Base-by-base conservation (phyloP, 164 flowering plant genomes). In the Cinnamomum chago region DNA sequence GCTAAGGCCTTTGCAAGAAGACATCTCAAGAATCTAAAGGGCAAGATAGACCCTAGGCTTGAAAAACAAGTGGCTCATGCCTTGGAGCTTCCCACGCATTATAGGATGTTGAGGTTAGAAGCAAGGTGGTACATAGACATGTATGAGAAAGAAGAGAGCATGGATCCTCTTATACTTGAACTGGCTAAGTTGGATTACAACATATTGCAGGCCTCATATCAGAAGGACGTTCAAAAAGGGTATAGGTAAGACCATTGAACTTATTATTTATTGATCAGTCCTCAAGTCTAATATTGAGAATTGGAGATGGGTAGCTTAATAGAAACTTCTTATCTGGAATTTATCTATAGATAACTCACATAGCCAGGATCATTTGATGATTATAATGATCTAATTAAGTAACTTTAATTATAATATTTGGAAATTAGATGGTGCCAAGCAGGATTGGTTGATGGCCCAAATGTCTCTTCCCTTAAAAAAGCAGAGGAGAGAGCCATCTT, bases 51-150 rank as follows among this genome's bases (percentile, higher is more conserved):
- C 13, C 22, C 40, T 24, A 17, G 55, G n/a, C 68, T 73, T 22
- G 83, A 81, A 5, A 62, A 13, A 55, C 40, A 74, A 6, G 78
- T 85, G 4, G 28, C 18, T 20, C 58, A 74, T 17, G 82, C 85
- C 18, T 70, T 88, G 25, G 55, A 67, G 22, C 67, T 80, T 71
- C 90, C 90, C 30, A 77, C 65, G 35, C 88, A 86, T 76, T 85
- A 80, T 73, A 87, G 85, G 76, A 55, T 83, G 40, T 64, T 86
- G 52, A 83, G 78, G 65, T 76, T 85, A 65, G 77, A 18, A 65
- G 75, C 73, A 17, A 81, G 74, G 65, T 35, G 70, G 75, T 71
- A 81, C 51, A 75, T 80, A 18, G 52, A 11, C 0, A 14, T 70
- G 60, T 76, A 62, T 30, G 64, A 40, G 62, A 69, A 77, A 17